A percentile compares a stretch with the other conserved stretches of the same genome.
Conservation (phyloP, 2,329 filamentous ascomycete genomes). For the Clarireedia paspali region DNA sequence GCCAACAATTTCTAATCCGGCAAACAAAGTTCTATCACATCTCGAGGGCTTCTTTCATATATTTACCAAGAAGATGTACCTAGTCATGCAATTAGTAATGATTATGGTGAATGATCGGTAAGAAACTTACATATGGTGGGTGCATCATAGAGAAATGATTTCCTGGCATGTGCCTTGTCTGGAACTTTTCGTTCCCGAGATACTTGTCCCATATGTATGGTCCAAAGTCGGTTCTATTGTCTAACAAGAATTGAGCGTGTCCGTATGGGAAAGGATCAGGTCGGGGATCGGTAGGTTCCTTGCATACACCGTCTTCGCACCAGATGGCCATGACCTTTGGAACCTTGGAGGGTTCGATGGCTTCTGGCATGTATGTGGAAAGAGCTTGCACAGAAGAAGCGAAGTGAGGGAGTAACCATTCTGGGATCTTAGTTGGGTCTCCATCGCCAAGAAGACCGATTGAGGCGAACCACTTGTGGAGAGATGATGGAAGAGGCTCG, state of each 20-base stretch:
- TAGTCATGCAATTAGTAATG: not conserved
- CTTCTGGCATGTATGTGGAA: slow-evolving; percentile 5
- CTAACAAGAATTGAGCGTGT: slow-evolving; percentile 6
- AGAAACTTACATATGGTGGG: slow-evolving; percentile 30
- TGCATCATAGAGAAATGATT: slow-evolving; percentile 24
- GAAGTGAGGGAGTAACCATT: slow-evolving; percentile 8
- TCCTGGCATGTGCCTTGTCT: slow-evolving; percentile 31
- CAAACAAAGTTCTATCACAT: not conserved
- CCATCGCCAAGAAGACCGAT: slow-evolving; percentile 63
- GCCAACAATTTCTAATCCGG: not conserved
- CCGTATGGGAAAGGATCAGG: slow-evolving; percentile 7
- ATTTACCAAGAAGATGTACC: slow-evolving; percentile 5
- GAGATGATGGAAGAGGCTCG: slow-evolving; percentile 50
- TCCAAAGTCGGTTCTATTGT: slow-evolving; percentile 9
- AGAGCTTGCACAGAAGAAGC: slow-evolving; percentile 2
- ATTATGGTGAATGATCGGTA: not conserved
- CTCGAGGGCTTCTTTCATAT: slow-evolving; percentile 4
- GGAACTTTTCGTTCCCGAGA: slow-evolving; percentile 30
- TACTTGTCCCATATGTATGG: slow-evolving; percentile 9
- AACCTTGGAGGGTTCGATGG: slow-evolving; percentile 1
- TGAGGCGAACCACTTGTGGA: slow-evolving; percentile 56
- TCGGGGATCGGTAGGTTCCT: slow-evolving; percentile 35
- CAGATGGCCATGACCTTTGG: slow-evolving; percentile 8
- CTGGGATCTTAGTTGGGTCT: slow-evolving; percentile 37
- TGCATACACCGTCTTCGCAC: slow-evolving; percentile 8